A percentile compares a stretch with the other conserved stretches of the same genome.
These are phyloP conservation scores for Neonectria ditissima DNA, from an alignment of 2,329 filamentous ascomycete species.

Conservation along the genomic window DNA sequence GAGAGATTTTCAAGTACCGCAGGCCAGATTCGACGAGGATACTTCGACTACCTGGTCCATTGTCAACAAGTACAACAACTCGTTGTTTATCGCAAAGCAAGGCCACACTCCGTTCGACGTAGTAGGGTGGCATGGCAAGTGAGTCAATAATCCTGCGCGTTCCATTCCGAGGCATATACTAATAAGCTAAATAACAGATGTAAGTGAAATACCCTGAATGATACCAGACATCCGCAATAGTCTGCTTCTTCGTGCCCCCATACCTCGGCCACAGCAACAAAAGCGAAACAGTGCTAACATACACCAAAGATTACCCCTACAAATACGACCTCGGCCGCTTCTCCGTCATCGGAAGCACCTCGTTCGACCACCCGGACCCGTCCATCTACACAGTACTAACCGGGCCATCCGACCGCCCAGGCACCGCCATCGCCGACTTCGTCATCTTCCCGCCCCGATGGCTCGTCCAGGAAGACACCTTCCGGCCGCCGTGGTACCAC, in stretches of 20 bases:
- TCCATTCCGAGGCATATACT: neutral
- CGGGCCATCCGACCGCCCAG: conserved; percentile 69
- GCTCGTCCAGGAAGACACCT: conserved; percentile 76
- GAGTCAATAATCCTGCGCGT: conserved; percentile 44
- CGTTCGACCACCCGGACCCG: conserved; percentile 82
- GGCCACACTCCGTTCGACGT: conserved; percentile 81
- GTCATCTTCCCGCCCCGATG: conserved; percentile 79
- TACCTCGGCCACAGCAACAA: neutral
- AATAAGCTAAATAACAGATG: conserved; percentile 22
- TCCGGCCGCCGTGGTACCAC: conserved; percentile 80
- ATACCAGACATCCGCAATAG: no score
- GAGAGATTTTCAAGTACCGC: conserved; percentile 80
- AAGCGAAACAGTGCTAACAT: conserved; percentile 10
- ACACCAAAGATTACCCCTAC: conserved; percentile 70
- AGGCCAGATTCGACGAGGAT: no score
- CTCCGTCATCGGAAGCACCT: conserved; percentile 78
- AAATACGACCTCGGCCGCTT: conserved; percentile 86
- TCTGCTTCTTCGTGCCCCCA: neutral
- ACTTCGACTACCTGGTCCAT: conserved; percentile 71
- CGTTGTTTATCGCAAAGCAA: conserved; percentile 74
- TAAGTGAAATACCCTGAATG: conserved; percentile 12
- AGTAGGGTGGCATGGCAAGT: conserved; percentile 84
- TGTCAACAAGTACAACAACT: conserved; percentile 74
- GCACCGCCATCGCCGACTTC: conserved; percentile 77
- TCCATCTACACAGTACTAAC: conserved; percentile 81